phyloP scores from a whole-genome alignment of 1,284 basidiomycete genomes.

The Cryptococcus neoformans region DNA sequence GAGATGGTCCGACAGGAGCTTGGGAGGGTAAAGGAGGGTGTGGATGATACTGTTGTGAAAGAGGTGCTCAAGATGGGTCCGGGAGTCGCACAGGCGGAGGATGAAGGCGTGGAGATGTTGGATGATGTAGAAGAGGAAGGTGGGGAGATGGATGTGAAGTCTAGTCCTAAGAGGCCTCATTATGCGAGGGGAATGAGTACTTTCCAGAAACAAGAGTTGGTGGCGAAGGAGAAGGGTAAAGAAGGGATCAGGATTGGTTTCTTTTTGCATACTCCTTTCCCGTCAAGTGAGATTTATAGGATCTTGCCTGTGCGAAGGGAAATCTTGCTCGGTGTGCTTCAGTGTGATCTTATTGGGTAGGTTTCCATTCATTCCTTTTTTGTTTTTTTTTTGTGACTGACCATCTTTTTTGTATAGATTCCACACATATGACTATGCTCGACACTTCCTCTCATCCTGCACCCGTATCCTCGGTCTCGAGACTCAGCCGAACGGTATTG shows the following conservation, averaged over 20 bases:
- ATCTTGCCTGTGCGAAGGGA: conserved; percentile 95
- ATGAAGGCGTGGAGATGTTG: conserved; percentile 41
- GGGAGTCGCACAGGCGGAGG: conserved; percentile 23
- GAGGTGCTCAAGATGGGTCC: conserved; percentile 43
- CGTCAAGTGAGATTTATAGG: conserved; percentile 96
- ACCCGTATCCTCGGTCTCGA: conserved; percentile 94
- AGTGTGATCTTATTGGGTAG: conserved; percentile 87
- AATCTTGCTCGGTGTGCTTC: conserved; percentile 90
- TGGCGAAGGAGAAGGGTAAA: conserved; percentile 46
- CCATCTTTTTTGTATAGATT: conserved; percentile 54
- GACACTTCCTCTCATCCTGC: conserved; percentile 97
- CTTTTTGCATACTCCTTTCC: conserved; percentile 99
- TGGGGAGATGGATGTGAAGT: conserved; percentile 22
- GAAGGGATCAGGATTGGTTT: conserved; percentile 83
- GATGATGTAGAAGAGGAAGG: conserved; percentile 42
- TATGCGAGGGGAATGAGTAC: conserved; percentile 30
- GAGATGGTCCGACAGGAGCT: conserved; percentile 66
- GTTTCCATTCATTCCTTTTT: conserved; percentile 5
- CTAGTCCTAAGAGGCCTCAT: conserved; percentile 15
- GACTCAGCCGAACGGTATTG: conserved; percentile 97
- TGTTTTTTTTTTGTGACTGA: too few species aligned
- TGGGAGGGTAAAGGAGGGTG: conserved; percentile 70
- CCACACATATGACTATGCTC: conserved; percentile 99
- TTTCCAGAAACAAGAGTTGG: conserved; percentile 44
- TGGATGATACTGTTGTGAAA: conserved; percentile 58